Percentiles rank a stretch among this genome's conserved stretches.
Evolutionary conservation across 2,329 filamentous ascomycete species (phyloP).

Genomic region (Claviceps sorghi): DNA sequence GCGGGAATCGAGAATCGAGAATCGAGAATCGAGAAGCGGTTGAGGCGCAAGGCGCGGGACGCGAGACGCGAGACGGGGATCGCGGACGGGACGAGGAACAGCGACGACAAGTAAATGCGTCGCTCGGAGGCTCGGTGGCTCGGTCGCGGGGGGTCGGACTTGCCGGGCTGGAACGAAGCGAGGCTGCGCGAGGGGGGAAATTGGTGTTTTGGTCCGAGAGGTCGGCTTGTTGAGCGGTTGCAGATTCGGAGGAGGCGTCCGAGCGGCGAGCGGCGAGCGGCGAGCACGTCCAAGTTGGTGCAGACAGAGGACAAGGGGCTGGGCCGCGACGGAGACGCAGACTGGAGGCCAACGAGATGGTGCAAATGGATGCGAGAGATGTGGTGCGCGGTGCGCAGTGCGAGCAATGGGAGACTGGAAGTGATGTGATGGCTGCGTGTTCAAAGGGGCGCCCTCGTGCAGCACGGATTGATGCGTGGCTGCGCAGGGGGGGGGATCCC

Average conservation of each 20-base stretch:
- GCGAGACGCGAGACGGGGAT: neutral
- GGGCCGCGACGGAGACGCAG: neutral
- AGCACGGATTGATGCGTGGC: too few species aligned
- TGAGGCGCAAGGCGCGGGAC: neutral
- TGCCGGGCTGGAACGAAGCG: neutral
- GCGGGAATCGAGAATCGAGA: too few species aligned
- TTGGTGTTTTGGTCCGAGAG: neutral
- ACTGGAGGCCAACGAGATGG: neutral
- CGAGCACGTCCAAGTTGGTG: neutral
- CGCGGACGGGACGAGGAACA: neutral
- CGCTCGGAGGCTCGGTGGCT: slow-evolving; percentile 5
- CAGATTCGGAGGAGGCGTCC: too few species aligned
- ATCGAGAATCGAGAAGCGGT: neutral
- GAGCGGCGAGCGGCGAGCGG: too few species aligned
- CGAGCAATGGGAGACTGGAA: neutral
- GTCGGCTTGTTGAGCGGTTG: neutral
- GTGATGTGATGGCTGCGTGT: neutral
- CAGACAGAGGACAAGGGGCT: slow-evolving; percentile 1
- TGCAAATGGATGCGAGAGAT: neutral
- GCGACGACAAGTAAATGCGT: slow-evolving; percentile 6
- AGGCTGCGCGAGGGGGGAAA: neutral
- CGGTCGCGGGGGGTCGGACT: slow-evolving; percentile 1
- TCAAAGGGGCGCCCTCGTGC: neutral
- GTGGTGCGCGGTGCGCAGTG: neutral
- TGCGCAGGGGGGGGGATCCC: too few species aligned